phyloP scores from a whole-genome alignment of 106 monocot genomes.

The Agapanthus africanus region DNA sequence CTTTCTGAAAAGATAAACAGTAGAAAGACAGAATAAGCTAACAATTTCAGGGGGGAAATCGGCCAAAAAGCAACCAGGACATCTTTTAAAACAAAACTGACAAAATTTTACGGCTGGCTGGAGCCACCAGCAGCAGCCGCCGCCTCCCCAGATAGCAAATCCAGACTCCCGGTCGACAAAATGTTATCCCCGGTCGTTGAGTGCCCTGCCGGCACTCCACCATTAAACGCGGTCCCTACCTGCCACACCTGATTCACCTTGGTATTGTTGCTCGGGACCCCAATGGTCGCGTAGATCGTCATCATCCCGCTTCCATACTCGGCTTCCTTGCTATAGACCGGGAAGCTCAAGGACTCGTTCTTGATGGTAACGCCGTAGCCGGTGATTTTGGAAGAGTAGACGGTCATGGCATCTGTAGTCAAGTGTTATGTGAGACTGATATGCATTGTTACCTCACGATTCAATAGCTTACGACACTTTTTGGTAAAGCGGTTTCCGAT shows the following conservation, averaged over 20 bases:
- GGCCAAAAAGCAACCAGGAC: no score
- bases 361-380: neutral
- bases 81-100: no score
- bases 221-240: conserved; percentile 13
- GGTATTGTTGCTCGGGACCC: conserved; percentile 27
- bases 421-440: no score
- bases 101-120: no score
- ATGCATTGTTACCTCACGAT: no score
- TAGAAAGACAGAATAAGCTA: no score
- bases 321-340: conserved; percentile 14
- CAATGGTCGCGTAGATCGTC: conserved; percentile 40
- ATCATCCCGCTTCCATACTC: conserved; percentile 27
- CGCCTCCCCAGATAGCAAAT: conserved; percentile 33
- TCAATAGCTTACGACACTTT: no score
- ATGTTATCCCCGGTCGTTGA: neutral
- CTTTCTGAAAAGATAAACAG: no score
- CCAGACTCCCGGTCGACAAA: conserved; percentile 7
- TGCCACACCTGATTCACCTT: conserved; percentile 43
- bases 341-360: conserved; percentile 25
- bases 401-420: conserved; percentile 11
- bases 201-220: conserved; percentile 7
- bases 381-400: conserved; percentile 24
- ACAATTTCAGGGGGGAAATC: no score
- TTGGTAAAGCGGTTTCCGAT: no score
- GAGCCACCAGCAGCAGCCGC: conserved; percentile 17